These are phyloP conservation scores for Mallotus nudiflorus DNA, from an alignment of 345 rosid species.

Conservation along the genomic window DNA sequence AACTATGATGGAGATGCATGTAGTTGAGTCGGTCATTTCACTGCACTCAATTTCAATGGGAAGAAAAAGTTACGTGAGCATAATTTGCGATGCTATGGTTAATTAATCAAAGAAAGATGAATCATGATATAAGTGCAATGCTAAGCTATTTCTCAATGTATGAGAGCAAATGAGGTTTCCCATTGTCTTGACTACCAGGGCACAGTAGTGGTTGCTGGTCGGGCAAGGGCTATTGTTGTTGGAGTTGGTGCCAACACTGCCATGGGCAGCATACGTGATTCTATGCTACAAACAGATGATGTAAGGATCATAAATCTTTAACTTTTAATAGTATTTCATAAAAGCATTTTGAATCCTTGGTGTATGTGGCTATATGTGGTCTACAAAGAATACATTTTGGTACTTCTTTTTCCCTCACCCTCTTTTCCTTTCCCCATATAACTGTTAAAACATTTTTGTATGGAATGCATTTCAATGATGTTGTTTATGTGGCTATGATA, in stretches of 20 bases:
- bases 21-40: neutral
- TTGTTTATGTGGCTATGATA: no score
- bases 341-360: neutral
- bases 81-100: neutral
- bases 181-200: slow-evolving; percentile 64
- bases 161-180: neutral
- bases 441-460: no score
- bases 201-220: slow-evolving; percentile 86
- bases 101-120: neutral
- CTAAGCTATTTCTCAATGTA: neutral
- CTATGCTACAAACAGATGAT: slow-evolving; percentile 91
- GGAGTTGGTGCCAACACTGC: slow-evolving; percentile 98
- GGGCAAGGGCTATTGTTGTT: slow-evolving; percentile 92
- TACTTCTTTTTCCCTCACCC: neutral
- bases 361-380: neutral
- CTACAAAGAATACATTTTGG: neutral
- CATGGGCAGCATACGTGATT: slow-evolving; percentile 98
- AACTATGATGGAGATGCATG: neutral
- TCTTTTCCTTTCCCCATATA: neutral
- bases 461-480: no score
- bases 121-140: neutral
- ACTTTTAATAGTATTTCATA: neutral
- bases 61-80: neutral
- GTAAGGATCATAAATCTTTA: slow-evolving; percentile 43
- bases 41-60: neutral